A percentile compares a stretch with the other conserved stretches of the same genome.
Evolutionary conservation across 2,329 filamentous ascomycete species (phyloP).

Genomic region (Diaporthe sp.): DNA sequence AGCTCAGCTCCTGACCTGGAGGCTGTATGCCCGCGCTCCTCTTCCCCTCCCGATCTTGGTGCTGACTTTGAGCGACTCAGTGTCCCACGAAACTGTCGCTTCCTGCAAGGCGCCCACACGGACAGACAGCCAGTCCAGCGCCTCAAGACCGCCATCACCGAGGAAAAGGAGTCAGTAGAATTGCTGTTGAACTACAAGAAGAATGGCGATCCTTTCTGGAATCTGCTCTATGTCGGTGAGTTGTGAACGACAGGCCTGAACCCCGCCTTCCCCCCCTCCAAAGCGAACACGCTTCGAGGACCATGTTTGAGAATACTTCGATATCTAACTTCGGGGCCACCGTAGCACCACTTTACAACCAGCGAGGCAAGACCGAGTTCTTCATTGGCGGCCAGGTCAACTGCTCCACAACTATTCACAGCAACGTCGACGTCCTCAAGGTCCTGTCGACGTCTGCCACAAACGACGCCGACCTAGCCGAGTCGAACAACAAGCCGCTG

Average conservation of each 20-base stretch:
- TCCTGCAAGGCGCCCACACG: conserved; percentile 60
- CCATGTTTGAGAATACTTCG: not conserved
- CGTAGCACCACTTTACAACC: conserved; percentile 61
- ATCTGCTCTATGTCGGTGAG: conserved; percentile 64
- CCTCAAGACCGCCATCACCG: conserved; percentile 31
- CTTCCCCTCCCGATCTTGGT: not conserved
- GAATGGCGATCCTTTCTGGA: conserved; percentile 67
- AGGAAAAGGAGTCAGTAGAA: conserved; percentile 38
- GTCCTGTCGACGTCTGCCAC: conserved; percentile 25
- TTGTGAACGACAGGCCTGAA: conserved; percentile 46
- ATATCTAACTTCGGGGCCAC: not conserved
- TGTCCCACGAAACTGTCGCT: conserved; percentile 62
- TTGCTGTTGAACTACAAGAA: conserved; percentile 59
- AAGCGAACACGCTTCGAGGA: not conserved
- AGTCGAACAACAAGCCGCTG: conserved; percentile 25
- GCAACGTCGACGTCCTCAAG: conserved; percentile 62
- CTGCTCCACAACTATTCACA: conserved; percentile 67
- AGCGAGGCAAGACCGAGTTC: conserved; percentile 62
- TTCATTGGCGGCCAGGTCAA: conserved; percentile 72
- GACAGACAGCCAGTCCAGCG: conserved; percentile 52
- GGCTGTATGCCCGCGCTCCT: no score
- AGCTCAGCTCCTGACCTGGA: not conserved
- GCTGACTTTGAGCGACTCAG: not conserved
- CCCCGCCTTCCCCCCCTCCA: not conserved
- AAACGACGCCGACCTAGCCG: not conserved